Evolutionary conservation across 768 basidiomycete species (phyloP).

Genomic region (Panus rudis): DNA sequence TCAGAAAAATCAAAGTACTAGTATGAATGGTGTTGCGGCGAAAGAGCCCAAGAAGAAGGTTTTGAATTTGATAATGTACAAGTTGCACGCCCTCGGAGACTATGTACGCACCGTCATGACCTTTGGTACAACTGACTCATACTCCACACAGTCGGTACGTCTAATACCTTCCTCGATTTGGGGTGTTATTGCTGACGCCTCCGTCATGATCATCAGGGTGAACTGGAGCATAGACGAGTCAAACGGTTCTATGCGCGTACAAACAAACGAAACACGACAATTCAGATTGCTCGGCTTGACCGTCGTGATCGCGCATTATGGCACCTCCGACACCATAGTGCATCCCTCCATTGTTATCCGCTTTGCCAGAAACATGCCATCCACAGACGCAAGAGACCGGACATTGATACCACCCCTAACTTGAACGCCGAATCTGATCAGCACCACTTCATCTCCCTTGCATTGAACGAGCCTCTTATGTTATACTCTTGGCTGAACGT

Average conservation of each 20-base stretch:
- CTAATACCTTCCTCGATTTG: background rate
- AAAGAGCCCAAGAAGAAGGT: background rate
- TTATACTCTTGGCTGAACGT: too few relatives aligned
- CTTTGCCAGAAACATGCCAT: too few relatives aligned
- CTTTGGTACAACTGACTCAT: slow-evolving; percentile 31
- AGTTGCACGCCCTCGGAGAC: slow-evolving; percentile 30
- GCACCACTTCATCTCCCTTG: too few relatives aligned
- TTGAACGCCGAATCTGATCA: too few relatives aligned
- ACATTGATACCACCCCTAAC: too few relatives aligned
- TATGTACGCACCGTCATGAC: slow-evolving; percentile 20
- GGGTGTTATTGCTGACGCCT: background rate
- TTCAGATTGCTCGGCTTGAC: slow-evolving; percentile 25
- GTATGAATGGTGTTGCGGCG: background rate
- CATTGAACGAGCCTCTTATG: too few relatives aligned
- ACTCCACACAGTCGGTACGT: slow-evolving; percentile 26
- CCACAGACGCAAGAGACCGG: too few relatives aligned
- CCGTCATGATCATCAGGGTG: slow-evolving; percentile 22
- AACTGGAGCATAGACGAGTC: slow-evolving; percentile 28
- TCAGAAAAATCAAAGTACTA: background rate
- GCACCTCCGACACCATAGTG: too few relatives aligned
- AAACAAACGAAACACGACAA: slow-evolving; percentile 25
- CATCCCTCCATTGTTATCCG: too few relatives aligned
- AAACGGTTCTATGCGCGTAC: slow-evolving; percentile 32
- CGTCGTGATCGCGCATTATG: too few relatives aligned
- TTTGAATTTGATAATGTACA: slow-evolving; percentile 29